phyloP scores from a whole-genome alignment of 2,329 filamentous ascomycete genomes.

The Ophiognomonia clavigignenti-juglandacearum region DNA sequence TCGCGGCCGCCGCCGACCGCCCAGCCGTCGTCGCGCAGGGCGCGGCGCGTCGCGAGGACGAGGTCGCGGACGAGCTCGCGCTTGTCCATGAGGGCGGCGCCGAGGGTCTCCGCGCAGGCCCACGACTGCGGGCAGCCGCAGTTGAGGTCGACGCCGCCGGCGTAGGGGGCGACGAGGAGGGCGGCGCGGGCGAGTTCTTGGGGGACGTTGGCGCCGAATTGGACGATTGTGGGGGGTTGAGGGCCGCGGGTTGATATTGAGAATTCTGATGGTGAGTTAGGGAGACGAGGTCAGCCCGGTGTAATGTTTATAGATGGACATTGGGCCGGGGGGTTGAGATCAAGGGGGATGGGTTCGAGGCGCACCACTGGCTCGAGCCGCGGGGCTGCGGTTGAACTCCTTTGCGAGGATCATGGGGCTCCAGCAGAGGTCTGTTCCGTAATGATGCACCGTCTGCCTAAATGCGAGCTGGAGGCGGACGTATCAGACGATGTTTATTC shows the following conservation, averaged over 20 bases:
- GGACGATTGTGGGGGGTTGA: conserved; percentile 58
- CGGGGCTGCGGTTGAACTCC: conserved; percentile 58
- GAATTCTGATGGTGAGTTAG: conserved; percentile 41
- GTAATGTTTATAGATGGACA: too few relatives aligned
- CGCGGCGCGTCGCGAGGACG: conserved; percentile 50
- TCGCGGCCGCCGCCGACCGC: conserved; percentile 39
- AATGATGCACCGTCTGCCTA: conserved; percentile 60
- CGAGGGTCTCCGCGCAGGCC: conserved; percentile 64
- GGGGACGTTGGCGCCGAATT: conserved; percentile 61
- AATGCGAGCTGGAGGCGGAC: conserved; percentile 54
- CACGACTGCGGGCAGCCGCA: conserved; percentile 70
- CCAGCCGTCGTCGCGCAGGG: conserved; percentile 50
- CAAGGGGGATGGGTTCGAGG: conserved; percentile 3
- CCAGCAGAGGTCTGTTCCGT: conserved; percentile 63
- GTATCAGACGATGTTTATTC: not conserved
- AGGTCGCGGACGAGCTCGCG: conserved; percentile 63
- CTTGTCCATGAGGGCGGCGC: conserved; percentile 63
- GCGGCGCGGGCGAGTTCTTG: conserved; percentile 59
- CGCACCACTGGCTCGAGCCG: conserved; percentile 56
- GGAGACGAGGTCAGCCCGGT: not conserved
- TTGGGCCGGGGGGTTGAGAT: too few relatives aligned
- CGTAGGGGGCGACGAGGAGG: conserved; percentile 55
- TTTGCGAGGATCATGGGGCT: conserved; percentile 69
- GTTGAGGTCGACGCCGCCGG: conserved; percentile 64
- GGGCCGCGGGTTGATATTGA: conserved; percentile 49